These are phyloP conservation scores for Candolleomyces aberdarensis DNA, from an alignment of 768 basidiomycete species.

Conservation along the genomic window DNA sequence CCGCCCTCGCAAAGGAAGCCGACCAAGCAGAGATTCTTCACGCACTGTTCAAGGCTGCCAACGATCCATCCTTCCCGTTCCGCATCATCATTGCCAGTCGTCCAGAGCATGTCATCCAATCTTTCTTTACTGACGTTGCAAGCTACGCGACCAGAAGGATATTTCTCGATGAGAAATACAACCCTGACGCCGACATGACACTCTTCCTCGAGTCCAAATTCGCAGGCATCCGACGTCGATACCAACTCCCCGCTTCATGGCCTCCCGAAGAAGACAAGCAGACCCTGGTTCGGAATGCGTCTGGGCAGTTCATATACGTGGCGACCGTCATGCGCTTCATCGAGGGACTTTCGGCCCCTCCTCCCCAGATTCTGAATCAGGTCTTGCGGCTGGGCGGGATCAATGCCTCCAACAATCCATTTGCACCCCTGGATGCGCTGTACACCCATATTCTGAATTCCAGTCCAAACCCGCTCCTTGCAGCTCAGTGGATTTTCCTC, in stretches of 20 bases:
- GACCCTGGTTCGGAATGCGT: not conserved
- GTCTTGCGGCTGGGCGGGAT: not conserved
- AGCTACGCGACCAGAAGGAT: not conserved
- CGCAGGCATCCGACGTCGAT: not conserved
- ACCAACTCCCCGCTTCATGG: constrained; percentile 5
- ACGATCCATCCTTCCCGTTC: not conserved
- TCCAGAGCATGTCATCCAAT: constrained; percentile 2
- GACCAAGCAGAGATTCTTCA: constrained; percentile 3
- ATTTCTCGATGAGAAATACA: constrained; percentile 5
- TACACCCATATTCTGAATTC: constrained; percentile 3
- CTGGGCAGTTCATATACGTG: constrained; percentile 17
- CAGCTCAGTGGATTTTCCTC: not conserved
- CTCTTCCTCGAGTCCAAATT: not conserved
- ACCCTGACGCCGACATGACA: constrained; percentile 2
- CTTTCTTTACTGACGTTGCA: not conserved
- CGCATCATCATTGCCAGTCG: constrained; percentile 8
- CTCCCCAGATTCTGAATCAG: constrained; percentile 7
- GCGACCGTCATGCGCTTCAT: constrained; percentile 12
- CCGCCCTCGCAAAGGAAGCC: not conserved
- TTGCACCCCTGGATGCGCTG: constrained; percentile 1
- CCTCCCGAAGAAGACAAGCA: not conserved
- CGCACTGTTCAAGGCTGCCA: not conserved
- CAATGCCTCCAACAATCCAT: not conserved
- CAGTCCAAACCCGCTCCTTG: not conserved
- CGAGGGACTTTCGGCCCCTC: constrained; percentile 4